A percentile compares a stretch with the other conserved stretches of the same genome.
Evolutionary conservation across 352 stramenopile species (phyloP).

Genomic region (Globisporangium splendens): DNA sequence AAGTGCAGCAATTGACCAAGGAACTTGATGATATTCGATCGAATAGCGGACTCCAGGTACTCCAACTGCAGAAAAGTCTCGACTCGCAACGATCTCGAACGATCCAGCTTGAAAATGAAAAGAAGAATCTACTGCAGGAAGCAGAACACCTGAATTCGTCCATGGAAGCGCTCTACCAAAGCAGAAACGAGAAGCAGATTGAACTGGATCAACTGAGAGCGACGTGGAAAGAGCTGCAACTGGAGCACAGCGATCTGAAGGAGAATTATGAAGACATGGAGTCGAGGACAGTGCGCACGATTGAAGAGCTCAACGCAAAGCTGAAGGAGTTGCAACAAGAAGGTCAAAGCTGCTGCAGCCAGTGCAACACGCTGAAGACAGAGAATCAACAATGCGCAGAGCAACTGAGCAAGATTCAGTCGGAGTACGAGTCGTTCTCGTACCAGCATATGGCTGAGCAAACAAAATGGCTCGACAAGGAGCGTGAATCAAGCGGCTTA

Average conservation of each 20-base stretch:
- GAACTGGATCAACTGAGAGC: slow-evolving; percentile 56
- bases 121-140: slow-evolving; percentile 63
- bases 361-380: slow-evolving; percentile 15
- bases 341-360: slow-evolving; percentile 16
- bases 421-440: slow-evolving; percentile 23
- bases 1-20: slow-evolving; percentile 47
- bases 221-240: slow-evolving; percentile 43
- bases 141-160: slow-evolving; percentile 54
- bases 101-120: slow-evolving; percentile 51
- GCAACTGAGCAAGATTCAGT: slow-evolving; percentile 15
- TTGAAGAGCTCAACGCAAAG: slow-evolving; percentile 30
- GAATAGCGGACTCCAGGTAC: slow-evolving; percentile 29
- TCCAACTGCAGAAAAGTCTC: slow-evolving; percentile 61
- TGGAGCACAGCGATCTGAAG: slow-evolving; percentile 51
- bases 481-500: slow-evolving; percentile 21
- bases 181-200: slow-evolving; percentile 47
- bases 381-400: slow-evolving; percentile 18
- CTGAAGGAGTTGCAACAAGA: slow-evolving; percentile 27
- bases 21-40: slow-evolving; percentile 42
- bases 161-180: slow-evolving; percentile 49
- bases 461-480: slow-evolving; percentile 24
- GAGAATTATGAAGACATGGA: slow-evolving; percentile 50
- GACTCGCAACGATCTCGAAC: slow-evolving; percentile 43
- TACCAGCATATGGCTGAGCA: slow-evolving; percentile 25
- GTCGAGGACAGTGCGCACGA: slow-evolving; percentile 27